These are phyloP conservation scores for Emericellopsis terricola DNA, from an alignment of 495 filamentous ascomycete species.

Conservation along the genomic window DNA sequence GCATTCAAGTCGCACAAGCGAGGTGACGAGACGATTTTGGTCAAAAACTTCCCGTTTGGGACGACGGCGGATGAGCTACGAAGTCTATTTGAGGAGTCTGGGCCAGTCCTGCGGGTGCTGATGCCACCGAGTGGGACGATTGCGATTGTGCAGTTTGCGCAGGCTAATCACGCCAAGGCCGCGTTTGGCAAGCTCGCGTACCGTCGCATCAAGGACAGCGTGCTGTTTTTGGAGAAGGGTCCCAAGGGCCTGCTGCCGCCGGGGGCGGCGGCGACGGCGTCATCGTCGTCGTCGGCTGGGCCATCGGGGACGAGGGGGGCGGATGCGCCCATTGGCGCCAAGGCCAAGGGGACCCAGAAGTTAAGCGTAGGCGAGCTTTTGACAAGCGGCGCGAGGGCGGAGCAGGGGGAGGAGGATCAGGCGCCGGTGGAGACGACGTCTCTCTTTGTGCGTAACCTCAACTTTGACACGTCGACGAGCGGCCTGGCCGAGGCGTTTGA, in stretches of 20 bases:
- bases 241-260: constrained; percentile 61
- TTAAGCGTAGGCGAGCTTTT: constrained; percentile 31
- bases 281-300: too few relatives aligned
- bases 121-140: constrained; percentile 89
- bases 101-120: constrained; percentile 54
- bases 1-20: constrained; percentile 70
- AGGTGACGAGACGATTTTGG: constrained; percentile 73
- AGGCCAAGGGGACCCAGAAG: constrained; percentile 20
- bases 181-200: constrained; percentile 77
- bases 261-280: constrained; percentile 13
- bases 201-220: constrained; percentile 72
- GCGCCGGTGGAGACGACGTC: constrained; percentile 48
- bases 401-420: constrained; percentile 32
- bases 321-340: constrained; percentile 2
- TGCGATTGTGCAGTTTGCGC: constrained; percentile 74
- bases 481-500: constrained; percentile 56
- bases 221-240: constrained; percentile 86
- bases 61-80: constrained; percentile 51
- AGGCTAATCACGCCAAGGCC: constrained; percentile 55
- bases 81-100: constrained; percentile 51
- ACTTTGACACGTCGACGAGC: constrained; percentile 71
- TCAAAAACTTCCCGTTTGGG: constrained; percentile 87
- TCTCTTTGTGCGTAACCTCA: constrained; percentile 82
- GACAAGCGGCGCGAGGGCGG: constrained; percentile 18
- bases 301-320: not conserved